Evolutionary conservation across 176 grass and related monocot genomes (phyloP), one percentile per base, ranked within the genome.

Genomic region (Saccharum officinarum): DNA sequence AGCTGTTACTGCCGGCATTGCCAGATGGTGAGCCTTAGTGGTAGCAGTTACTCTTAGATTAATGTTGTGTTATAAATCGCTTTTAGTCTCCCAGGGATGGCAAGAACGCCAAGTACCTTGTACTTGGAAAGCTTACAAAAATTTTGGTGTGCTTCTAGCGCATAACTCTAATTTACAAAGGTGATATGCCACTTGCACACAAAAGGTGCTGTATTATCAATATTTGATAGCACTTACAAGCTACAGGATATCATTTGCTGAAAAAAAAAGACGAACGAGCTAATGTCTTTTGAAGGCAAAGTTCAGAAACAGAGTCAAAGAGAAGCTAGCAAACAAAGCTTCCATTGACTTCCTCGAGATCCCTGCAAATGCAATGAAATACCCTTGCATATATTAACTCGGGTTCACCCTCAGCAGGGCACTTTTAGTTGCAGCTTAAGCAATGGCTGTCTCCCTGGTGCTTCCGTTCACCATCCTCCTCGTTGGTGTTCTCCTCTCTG

Each of bases 311-410:
- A 84, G 86, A 84, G 85, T 91, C 10, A 3, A 84, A 81, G 49
- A 84, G 52, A 91, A 91, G 89, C 64, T n/a, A 84, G 76, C 75
- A 87, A 84, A 76, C 18, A 80, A 80, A 80, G 17, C 40, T 50
- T 17, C 23, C 69, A 44, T 87, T 87, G 89, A 87, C 89, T 87
- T 87, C 52, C 85, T 91, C 54, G 85, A 70, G 89, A 87, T 91
- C 70, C 81, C 69, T 87, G 85, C 85, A 80, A 87, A 39, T 80
- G 75, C 69, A 84, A 44, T 34, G 33, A 18, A 25, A 5, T 10
- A 12, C 63, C 40, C 46, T 80, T n/a, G 52, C 40, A 16, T 87
- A 87, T 87, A 87, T 87, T 46, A 76, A 54, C 71, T 25, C 30
- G 2, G 40, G 22, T 22, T 39, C 74, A 67, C 55, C 5, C 50